phyloP scores from a whole-genome alignment of 2,329 filamentous ascomycete genomes.

The Fusarium veterinarium region DNA sequence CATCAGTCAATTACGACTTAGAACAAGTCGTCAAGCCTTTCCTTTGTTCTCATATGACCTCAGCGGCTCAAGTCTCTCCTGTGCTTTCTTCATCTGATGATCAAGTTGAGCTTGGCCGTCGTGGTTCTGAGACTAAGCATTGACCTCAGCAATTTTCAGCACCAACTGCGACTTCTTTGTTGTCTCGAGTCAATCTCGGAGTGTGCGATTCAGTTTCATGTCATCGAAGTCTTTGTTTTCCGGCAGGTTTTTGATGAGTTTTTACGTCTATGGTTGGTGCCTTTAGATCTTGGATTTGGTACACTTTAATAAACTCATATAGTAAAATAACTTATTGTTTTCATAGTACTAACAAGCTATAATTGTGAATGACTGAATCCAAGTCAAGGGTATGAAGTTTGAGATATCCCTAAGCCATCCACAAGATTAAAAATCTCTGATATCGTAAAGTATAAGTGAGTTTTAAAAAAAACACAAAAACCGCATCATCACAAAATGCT shows the following conservation, averaged over 20 bases:
- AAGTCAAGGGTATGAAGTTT: background rate
- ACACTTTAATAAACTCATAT: background rate
- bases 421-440: conserved; percentile 14
- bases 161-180: background rate
- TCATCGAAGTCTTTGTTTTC: background rate
- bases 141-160: background rate
- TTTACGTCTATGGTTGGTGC: background rate
- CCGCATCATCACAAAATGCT: conserved; percentile 10
- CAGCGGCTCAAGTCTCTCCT: background rate
- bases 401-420: background rate
- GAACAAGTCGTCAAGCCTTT: background rate
- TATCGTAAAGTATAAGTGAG: conserved; percentile 16
- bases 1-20: background rate
- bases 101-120: background rate
- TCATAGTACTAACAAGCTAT: background rate
- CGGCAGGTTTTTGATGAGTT: background rate
- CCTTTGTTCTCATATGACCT: background rate
- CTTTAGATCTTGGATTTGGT: background rate
- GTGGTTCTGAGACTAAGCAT: background rate
- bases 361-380: background rate
- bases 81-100: background rate
- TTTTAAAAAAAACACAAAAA: conserved; percentile 7
- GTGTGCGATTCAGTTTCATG: background rate
- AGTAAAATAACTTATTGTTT: background rate
- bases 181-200: background rate